Base-by-base conservation (phyloP, 2,329 filamentous ascomycete species). In the Talaromyces piceae region DNA sequence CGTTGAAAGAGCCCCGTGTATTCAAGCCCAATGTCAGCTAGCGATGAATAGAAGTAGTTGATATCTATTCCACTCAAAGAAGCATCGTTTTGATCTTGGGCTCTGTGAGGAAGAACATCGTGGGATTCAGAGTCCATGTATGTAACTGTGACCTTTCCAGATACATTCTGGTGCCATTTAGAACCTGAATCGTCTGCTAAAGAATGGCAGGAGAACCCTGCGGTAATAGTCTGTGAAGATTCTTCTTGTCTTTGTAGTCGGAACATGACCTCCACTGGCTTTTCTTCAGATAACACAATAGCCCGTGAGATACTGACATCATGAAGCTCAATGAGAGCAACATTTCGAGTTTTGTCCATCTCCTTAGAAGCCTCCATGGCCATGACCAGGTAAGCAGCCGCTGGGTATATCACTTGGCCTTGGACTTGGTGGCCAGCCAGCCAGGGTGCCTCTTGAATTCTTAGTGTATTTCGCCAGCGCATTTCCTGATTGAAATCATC, bases 391-490 rank as follows among this genome's bases (percentile, higher is more conserved):
- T 61, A 62, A 2, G 54, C 59, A 41, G 61, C 57, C n/a, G 54
- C 60, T 1, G 63, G 63, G 26, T 60, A 52, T 11, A 64, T 31
- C 13, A 57, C 56, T 33, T 56, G 55, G 13, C 51, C 53, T 16
- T 58, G 49, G 26, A 28, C 6, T 6, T 11, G 9, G 63, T 49
- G 20, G 49, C 28, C 53, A 64, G 63, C 43, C 54, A 55, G 5
- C 39, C 28, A 3, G 62, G 30, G 63, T 63, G 64, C 7, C 26
- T 7, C 11, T 11, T 11, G 6, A 7, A 11, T 6, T 28, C 55
- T 50, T 5, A 70, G 52, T 28, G 61, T 53, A 39, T 67, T 67
- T 9, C 59, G 55, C 66, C 66, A 69, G 12, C 57, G 60, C 8
- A 58, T 16, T 44, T 62, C 58, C 4, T 50, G 46, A 23, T 28